Base-by-base conservation (phyloP, 1,284 basidiomycete species). In the Coniferiporia sulphurascens region DNA sequence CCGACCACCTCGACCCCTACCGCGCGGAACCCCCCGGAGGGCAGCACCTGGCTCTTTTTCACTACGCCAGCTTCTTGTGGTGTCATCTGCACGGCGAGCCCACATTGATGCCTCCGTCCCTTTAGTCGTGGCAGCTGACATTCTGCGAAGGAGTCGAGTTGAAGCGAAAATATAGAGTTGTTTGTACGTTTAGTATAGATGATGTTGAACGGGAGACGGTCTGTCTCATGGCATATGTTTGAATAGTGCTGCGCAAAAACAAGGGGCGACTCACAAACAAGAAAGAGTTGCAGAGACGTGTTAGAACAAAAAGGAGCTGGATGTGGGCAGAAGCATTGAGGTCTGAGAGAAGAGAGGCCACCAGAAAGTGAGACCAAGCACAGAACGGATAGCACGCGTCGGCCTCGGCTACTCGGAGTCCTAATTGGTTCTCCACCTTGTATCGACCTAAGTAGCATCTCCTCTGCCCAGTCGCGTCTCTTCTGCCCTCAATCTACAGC, bases 31-130 rank as follows among this genome's bases (percentile, higher is more conserved):
- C 59, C 74, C 71, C 41, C 76, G 79, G 65, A 82, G 81, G 34
- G 81, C 75, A 36, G 79, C 73, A 9, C 78, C 78, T 59, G 78
- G 70, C 44, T 84, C 84, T 48, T 73, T 74, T 22, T 70, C 68
- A 51, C 75, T 82, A 54, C 75, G 57, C 70, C 67, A n/a, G 54
- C 35, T 58, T 54, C 75, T 73, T 55, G 73, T 65, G 55, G 69
- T 22, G 19, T 56, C 57, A 21, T 56, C 61, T 12, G 52, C 64
- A 27, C 66, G 60, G 51, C 68, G 65, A 66, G 55, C 64, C 67
- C 63, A 62, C 21, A 63, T 60, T 22, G 64, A 61, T 32, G 63
- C 46, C 27, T 59, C 54, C 12, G 50, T 36, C 6, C 49, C 49
- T 36, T 56, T 62, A 10, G 49, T 8, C 5, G 53, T 21, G 3